phyloP scores from a whole-genome alignment of 192 early-diverging fungal species.

The Polychytrium aggregatum region DNA sequence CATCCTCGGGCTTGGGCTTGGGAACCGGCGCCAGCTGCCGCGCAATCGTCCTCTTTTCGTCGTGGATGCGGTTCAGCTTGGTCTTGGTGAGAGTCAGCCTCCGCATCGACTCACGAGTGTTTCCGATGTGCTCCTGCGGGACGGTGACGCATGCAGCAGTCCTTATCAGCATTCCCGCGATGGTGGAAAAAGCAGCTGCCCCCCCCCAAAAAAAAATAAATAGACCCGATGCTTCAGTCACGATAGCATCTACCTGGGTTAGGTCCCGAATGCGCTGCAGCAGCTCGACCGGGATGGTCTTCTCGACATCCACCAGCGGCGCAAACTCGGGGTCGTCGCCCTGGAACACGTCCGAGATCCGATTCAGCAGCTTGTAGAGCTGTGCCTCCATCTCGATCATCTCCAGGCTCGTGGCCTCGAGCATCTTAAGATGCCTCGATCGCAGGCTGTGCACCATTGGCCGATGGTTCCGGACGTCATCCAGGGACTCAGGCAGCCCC shows the following conservation, averaged over 20 bases:
- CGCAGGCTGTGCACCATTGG: constrained; percentile 41
- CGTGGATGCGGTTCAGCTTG: no score
- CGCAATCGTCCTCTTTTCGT: constrained; percentile 27
- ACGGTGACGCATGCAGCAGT: constrained; percentile 46
- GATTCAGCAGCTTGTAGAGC: constrained; percentile 44
- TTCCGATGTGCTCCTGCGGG: constrained; percentile 38
- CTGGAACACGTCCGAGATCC: constrained; percentile 32
- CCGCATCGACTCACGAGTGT: constrained; percentile 33
- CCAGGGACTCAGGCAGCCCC: constrained; percentile 37
- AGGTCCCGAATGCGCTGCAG: constrained; percentile 6
- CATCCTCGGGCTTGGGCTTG: no score
- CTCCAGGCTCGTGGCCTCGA: constrained; percentile 43
- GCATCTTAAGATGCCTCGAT: constrained; percentile 36
- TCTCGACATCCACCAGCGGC: constrained; percentile 28
- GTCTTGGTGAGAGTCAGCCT: no score
- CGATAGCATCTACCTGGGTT: background rate
- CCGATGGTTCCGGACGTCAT: constrained; percentile 34
- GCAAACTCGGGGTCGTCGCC: constrained; percentile 43
- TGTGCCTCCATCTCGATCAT: constrained; percentile 54
- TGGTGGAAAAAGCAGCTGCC: background rate
- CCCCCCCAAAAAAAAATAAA: background rate
- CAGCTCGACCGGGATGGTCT: constrained; percentile 17
- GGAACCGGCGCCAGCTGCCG: constrained; percentile 14
- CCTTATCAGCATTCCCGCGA: constrained; percentile 41
- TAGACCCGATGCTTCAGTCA: background rate